These are phyloP conservation scores for Boletus rufocinnamomeus DNA, from an alignment of 768 basidiomycete genomes.

Conservation along the genomic window DNA sequence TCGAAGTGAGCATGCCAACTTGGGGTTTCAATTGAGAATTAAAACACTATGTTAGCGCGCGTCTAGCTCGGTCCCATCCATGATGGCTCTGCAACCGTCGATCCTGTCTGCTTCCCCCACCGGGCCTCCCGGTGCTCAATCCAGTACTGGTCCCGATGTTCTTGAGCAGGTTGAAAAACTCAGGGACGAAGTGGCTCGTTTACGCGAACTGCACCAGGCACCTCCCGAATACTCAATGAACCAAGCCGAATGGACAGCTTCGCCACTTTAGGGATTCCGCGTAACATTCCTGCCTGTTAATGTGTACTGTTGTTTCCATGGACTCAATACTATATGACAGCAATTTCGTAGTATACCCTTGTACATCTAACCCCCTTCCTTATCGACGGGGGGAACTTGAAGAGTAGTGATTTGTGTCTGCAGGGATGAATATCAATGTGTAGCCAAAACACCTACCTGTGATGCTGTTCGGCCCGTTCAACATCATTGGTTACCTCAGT, in stretches of 20 bases:
- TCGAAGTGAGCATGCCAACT: not conserved
- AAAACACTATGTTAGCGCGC: not conserved
- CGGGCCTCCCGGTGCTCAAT: not conserved
- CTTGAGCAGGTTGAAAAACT: conserved; percentile 8
- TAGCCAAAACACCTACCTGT: too few species aligned
- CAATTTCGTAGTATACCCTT: too few species aligned
- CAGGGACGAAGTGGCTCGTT: conserved; percentile 12
- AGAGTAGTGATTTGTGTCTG: not conserved
- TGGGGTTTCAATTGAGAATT: not conserved
- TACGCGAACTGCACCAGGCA: not conserved
- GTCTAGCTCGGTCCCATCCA: not conserved
- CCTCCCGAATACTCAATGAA: not conserved
- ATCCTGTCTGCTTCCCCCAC: not conserved
- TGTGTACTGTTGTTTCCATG: not conserved
- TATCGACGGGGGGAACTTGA: not conserved
- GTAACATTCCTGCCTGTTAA: too few species aligned
- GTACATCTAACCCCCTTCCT: not conserved
- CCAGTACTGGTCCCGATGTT: not conserved
- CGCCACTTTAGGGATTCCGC: not conserved
- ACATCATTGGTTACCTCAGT: too few species aligned
- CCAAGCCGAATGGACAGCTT: not conserved
- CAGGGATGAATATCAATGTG: not conserved
- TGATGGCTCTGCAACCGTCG: not conserved
- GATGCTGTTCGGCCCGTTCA: too few species aligned
- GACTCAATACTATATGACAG: too few species aligned